A percentile compares a stretch with the other conserved stretches of the same genome.
Conservation (phyloP, 164 flowering plant genomes). For the Nelumbo lutea region DNA sequence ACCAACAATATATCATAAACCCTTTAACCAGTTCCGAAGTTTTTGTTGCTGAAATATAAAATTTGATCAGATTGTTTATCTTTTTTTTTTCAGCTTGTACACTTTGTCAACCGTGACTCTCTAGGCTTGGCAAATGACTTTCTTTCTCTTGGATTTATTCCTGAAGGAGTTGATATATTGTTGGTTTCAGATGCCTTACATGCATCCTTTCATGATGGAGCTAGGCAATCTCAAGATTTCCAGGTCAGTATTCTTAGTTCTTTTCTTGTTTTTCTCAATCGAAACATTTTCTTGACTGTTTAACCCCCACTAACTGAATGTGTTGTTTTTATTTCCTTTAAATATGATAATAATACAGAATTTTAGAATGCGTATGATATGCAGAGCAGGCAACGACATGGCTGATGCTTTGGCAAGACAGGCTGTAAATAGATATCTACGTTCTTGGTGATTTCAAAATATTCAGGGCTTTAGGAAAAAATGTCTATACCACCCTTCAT, state of each 20-base stretch:
- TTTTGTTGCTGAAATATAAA: background rate
- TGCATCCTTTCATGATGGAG: constrained; percentile 68
- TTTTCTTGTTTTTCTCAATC: background rate
- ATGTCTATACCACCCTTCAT: no score
- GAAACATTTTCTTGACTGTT: background rate
- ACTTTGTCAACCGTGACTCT: constrained; percentile 94
- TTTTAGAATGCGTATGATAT: no score
- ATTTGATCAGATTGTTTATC: background rate
- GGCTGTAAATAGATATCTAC: no score
- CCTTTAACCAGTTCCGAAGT: no score
- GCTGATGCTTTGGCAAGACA: no score
- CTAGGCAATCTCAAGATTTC: constrained; percentile 70
- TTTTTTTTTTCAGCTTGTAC: constrained; percentile 80
- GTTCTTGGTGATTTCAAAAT: no score
- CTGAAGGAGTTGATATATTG: constrained; percentile 71
- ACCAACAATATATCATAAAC: no score
- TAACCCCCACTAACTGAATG: background rate
- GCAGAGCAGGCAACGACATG: no score
- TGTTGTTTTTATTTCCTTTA: background rate
- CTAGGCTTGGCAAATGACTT: constrained; percentile 93
- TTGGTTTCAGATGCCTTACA: constrained; percentile 68
- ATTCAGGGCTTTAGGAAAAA: no score
- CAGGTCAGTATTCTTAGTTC: constrained; percentile 44
- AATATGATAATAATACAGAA: background rate
- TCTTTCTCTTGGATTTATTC: constrained; percentile 92